Base-by-base conservation (phyloP, 331 rosid genomes). In the Prunus yedoensis region DNA sequence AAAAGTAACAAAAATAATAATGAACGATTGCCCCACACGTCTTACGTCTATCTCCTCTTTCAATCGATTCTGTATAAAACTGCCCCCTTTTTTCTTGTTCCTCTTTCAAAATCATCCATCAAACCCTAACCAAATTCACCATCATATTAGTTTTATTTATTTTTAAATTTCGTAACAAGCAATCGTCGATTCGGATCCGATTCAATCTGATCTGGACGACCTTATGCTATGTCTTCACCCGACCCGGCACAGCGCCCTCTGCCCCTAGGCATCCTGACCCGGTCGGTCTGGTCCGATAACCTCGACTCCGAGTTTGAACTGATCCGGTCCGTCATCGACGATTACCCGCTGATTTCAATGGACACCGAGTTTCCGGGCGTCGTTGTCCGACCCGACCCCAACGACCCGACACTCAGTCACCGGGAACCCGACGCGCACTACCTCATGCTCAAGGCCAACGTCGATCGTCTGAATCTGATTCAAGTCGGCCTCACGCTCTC, bases 351-450 rank as follows among this genome's bases (percentile, higher is more conserved):
- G 11, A 52, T 88, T 25, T 63, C 96, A 14, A 88, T 91, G 93
- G 93, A 91, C 25, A 91, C 97, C 0, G 97, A 91, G 71, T 91
- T 91, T 14, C 94, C 94, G 0, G 97, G 97, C 50, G 77, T 91
- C 9, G 87, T 87, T 0, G 27, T 79, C 68, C 87, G 87, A 8
- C 78, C 77, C 7, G 83, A 74, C 23, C 16, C 76, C 8, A 16
- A n/a, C 10, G 76, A 63, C 28, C 83, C 76, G 21, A 51, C 70
- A 1, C 46, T 71, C 25, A 59, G 41, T 15, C 46, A 25, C 30
- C 79, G 65, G 3, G 70, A 60, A 2, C 51, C 87, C 7, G 50
- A 52, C 23, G 32, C 75, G 1, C 83, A 89, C 58, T 92, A 90
- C 32, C 12, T 66, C 6, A 74, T 85, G 3, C 79, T 90, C 17